A percentile compares a stretch with the other conserved stretches of the same genome.
Evolutionary conservation across 306 rosid genomes (phyloP).

Genomic region (Castanea crenata): DNA sequence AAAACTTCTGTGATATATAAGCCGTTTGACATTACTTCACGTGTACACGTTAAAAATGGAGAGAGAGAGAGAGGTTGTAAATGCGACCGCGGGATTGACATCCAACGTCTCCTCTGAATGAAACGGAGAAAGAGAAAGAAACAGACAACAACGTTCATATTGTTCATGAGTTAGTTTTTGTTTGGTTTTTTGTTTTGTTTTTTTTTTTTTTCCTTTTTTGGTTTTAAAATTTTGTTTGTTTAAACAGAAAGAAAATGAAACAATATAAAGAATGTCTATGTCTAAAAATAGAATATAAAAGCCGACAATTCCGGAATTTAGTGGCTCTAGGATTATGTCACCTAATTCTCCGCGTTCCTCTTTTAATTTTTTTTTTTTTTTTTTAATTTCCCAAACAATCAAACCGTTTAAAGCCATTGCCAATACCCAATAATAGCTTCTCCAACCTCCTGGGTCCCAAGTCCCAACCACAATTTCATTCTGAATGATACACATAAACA

Average conservation of each 20-base stretch:
- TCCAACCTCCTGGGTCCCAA: neutral
- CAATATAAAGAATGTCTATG: neutral
- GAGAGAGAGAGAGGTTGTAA: neutral
- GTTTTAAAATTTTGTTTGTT: too few relatives aligned
- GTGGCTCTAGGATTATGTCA: neutral
- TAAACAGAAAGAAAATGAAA: too few relatives aligned
- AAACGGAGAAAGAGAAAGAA: slow-evolving; percentile 1
- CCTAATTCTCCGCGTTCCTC: neutral
- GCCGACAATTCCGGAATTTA: neutral
- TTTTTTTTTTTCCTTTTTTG: too few relatives aligned
- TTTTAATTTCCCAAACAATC: neutral
- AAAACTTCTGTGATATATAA: too few relatives aligned
- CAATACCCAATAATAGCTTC: neutral
- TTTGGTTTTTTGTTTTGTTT: too few relatives aligned
- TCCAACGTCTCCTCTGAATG: neutral
- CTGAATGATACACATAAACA: too few relatives aligned
- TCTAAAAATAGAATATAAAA: neutral
- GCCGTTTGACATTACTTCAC: too few relatives aligned
- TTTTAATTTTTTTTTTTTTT: neutral
- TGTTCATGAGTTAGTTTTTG: too few relatives aligned
- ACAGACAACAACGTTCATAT: too few relatives aligned
- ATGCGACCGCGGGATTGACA: neutral
- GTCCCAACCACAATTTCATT: too few relatives aligned
- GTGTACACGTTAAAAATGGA: neutral
- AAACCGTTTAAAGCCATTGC: neutral